Evolutionary conservation across 2,329 filamentous ascomycete genomes (phyloP).

Genomic region (Scytalidium sp.): DNA sequence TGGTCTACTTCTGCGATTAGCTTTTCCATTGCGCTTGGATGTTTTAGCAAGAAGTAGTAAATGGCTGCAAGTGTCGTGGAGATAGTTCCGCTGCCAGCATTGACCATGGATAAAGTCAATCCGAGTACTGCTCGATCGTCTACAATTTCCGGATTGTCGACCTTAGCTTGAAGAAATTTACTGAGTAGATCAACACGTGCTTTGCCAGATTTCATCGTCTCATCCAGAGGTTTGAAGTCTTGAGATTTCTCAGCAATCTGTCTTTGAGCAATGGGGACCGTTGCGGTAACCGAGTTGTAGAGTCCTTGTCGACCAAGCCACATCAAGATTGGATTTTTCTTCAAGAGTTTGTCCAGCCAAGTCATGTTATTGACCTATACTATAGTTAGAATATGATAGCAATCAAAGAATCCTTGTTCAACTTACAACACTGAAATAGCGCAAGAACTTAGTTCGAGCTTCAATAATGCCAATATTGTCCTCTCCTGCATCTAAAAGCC

Average conservation of each 20-base stretch:
- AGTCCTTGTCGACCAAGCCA: conserved; percentile 1
- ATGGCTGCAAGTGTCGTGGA: conserved; percentile 3
- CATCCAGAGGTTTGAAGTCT: neutral
- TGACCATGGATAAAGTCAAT: conserved; percentile 3
- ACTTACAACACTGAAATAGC: neutral
- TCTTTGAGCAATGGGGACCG: conserved; percentile 2
- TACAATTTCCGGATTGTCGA: conserved; percentile 2
- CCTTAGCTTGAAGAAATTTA: conserved; percentile 5
- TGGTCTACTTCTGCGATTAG: neutral
- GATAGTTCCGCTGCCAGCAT: conserved; percentile 2
- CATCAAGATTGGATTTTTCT: conserved; percentile 5
- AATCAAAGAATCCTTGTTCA: neutral
- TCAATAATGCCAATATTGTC: conserved; percentile 1
- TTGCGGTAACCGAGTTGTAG: neutral
- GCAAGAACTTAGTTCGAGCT: neutral
- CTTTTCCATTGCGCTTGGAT: neutral
- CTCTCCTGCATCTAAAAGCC: neutral
- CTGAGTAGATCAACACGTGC: neutral
- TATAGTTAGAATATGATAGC: neutral
- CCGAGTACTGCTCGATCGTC: conserved; percentile 3
- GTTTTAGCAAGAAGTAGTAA: conserved; percentile 2
- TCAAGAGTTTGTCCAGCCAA: conserved; percentile 3
- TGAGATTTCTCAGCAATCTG: neutral
- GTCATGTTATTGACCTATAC: conserved; percentile 1
- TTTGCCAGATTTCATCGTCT: neutral